Conservation (phyloP, 2,329 filamentous ascomycete genomes). For the Fusarium nisikadoi region DNA sequence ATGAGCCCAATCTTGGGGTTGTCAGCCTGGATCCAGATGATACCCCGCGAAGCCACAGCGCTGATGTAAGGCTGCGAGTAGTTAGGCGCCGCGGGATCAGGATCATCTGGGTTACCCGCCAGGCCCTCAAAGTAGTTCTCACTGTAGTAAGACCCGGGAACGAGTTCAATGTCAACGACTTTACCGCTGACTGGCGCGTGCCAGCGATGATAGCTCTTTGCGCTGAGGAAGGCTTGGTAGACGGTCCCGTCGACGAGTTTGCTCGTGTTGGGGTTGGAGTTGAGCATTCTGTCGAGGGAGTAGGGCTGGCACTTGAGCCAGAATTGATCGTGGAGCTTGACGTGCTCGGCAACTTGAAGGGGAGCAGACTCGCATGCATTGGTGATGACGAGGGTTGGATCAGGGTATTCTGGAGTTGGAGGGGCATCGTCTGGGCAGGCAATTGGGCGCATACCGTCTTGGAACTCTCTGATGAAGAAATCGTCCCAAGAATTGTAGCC, state of each 20-base stretch:
- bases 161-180: slow-evolving; percentile 46
- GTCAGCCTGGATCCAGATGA: slow-evolving; percentile 3
- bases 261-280: slow-evolving; percentile 56
- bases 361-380: slow-evolving; percentile 61
- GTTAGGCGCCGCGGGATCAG: neutral
- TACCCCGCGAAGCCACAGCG: slow-evolving; percentile 1
- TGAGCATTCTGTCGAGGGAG: slow-evolving; percentile 69
- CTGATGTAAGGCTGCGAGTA: slow-evolving; percentile 10
- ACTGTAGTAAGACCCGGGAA: slow-evolving; percentile 4
- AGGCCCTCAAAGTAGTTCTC: neutral
- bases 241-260: slow-evolving; percentile 69
- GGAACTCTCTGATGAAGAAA: slow-evolving; percentile 14
- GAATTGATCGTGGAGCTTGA: slow-evolving; percentile 66
- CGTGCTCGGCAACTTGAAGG: slow-evolving; percentile 58
- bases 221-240: slow-evolving; percentile 74
- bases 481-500: slow-evolving; percentile 15
- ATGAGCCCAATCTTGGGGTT: neutral
- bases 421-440: neutral
- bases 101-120: neutral
- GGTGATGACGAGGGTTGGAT: slow-evolving; percentile 1
- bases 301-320: slow-evolving; percentile 75
- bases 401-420: neutral
- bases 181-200: slow-evolving; percentile 70
- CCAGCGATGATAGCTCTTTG: slow-evolving; percentile 75
- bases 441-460: neutral